Evolutionary conservation across 306 rosid species (phyloP).

Genomic region (Cucurbita moschata): DNA sequence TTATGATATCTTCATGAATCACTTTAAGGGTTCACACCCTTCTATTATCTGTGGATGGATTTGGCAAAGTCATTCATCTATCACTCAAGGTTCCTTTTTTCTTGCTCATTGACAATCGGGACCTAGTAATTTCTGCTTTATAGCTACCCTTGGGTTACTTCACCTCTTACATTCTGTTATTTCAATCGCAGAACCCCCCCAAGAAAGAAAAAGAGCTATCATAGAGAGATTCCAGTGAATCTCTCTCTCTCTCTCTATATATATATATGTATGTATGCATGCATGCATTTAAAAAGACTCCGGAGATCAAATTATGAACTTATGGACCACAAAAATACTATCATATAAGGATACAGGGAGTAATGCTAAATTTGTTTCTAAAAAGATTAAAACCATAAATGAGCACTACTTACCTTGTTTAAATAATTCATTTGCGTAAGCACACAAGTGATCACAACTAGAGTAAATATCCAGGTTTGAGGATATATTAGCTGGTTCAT

Average conservation of each 20-base stretch:
- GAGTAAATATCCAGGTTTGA: conserved; percentile 80
- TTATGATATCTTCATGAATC: background rate
- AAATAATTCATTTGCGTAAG: conserved; percentile 99
- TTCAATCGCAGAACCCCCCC: background rate
- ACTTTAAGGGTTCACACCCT: background rate
- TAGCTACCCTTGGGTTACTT: background rate
- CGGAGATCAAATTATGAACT: background rate
- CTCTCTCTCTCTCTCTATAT: no score
- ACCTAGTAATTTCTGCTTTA: background rate
- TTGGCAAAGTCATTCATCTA: background rate
- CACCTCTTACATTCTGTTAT: background rate
- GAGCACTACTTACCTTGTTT: conserved; percentile 48
- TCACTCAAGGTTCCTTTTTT: background rate
- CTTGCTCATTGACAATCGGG: background rate
- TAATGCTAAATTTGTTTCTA: background rate
- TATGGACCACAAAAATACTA: background rate
- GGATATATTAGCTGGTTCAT: conserved; percentile 89
- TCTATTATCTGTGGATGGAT: background rate
- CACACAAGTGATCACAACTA: conserved; percentile 71
- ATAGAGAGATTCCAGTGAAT: background rate
- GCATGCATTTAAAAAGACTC: background rate
- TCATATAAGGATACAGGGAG: background rate
- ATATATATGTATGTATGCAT: no score
- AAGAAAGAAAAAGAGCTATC: background rate
- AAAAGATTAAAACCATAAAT: background rate